phyloP scores from a whole-genome alignment of 73 alveolate genomes.

The Blepharisma japonicum region DNA sequence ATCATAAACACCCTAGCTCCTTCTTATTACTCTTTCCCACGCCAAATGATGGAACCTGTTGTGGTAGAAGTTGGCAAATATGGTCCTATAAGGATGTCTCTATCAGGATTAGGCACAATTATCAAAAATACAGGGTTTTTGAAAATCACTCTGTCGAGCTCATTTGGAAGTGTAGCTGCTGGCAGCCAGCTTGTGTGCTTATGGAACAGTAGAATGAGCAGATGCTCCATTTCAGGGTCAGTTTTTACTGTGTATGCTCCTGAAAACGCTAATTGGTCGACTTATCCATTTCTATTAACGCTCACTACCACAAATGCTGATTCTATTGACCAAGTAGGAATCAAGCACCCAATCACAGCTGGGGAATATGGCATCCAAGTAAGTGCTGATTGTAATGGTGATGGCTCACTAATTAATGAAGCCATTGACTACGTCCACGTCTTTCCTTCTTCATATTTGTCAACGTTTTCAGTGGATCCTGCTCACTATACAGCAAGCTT shows the following conservation, averaged over 20 bases:
- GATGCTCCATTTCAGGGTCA: neutral
- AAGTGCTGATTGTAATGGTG: neutral
- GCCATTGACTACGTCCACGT: constrained; percentile 16
- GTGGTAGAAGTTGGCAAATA: neutral
- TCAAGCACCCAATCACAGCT: neutral
- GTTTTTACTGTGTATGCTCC: constrained; percentile 18
- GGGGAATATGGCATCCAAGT: neutral
- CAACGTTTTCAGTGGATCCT: neutral
- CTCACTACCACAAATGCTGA: constrained; percentile 9
- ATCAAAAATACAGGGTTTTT: neutral
- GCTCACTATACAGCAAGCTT: neutral
- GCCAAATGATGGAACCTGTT: neutral
- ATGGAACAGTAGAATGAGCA: neutral
- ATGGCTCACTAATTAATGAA: neutral
- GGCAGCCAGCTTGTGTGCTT: constrained; percentile 3
- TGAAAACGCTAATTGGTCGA: neutral
- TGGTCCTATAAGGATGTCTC: constrained; percentile 3
- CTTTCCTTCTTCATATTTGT: neutral
- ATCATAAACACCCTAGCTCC: neutral
- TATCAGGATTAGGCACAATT: neutral
- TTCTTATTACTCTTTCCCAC: neutral
- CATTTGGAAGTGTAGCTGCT: neutral
- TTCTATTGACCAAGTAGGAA: constrained; percentile 6
- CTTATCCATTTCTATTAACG: neutral
- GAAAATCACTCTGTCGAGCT: neutral